Conservation (phyloP, 169 alveolate genomes). For the Haemoproteus tartakovskyi region DNA sequence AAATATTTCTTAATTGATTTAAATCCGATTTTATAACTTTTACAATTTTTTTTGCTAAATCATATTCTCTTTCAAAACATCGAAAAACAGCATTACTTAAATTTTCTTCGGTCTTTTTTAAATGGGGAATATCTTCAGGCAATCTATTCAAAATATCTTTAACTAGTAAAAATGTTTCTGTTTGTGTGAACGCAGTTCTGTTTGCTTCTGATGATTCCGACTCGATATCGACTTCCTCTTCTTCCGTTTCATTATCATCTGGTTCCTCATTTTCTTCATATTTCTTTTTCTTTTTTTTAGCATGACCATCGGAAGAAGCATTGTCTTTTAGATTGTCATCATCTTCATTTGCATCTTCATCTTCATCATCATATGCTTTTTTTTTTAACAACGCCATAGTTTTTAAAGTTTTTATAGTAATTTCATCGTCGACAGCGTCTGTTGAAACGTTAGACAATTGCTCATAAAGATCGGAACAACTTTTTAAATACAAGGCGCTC, state of each 20-base stretch:
- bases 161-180: constrained; percentile 68
- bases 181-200: constrained; percentile 62
- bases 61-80: constrained; percentile 89
- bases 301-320: neutral
- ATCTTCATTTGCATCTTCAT: no score
- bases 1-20: constrained; percentile 49
- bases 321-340: neutral
- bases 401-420: no score
- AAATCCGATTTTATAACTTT: constrained; percentile 35
- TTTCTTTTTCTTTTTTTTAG: neutral
- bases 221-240: neutral
- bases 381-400: no score
- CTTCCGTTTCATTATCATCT: neutral
- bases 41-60: constrained; percentile 17
- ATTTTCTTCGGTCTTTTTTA: constrained; percentile 79
- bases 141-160: constrained; percentile 71
- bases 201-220: neutral
- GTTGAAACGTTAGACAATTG: constrained; percentile 31
- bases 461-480: constrained; percentile 53
- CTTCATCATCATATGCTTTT: no score
- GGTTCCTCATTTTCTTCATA: neutral
- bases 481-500: constrained; percentile 49
- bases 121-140: constrained; percentile 76
- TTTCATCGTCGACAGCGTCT: neutral
- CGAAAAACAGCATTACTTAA: constrained; percentile 91